Base-by-base conservation (phyloP, 2,329 filamentous ascomycete genomes). In the Aspergillus caelatus region DNA sequence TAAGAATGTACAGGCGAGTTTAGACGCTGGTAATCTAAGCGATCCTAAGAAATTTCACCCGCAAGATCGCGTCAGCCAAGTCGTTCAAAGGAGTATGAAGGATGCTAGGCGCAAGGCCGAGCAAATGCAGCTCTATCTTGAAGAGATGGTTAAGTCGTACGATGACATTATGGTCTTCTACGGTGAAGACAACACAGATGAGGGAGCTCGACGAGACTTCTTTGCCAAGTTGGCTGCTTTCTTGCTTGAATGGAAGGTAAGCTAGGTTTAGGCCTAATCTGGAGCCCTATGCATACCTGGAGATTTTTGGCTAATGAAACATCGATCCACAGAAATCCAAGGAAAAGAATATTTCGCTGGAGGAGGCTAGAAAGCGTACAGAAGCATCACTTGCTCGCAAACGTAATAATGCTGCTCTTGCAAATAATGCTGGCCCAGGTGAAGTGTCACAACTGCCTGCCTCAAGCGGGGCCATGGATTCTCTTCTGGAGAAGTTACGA, bases 21-120 rank as follows among this genome's bases (percentile, higher is more conserved):
- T 99, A 57, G 95, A 99, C 79, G 91, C 89, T 39, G 95, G 95
- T 71, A 98, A 97, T 77, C 83, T 99, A 67, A 97, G 93, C 75
- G 95, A 99, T 75, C 91, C 94, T 52, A 97, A 95, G 84, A 96
- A 94, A 73, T 99, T 99, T 84, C 95, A 99, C 75, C 94, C 95
- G 21, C 92, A 98, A 79, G 95, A 99, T 78, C 92, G 95, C 65
- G 94, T 98, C 50, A 91, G 90, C 66, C 92, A 96, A 79, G 86
- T 98, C 39, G 94, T 97, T 61, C 93, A 97, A 79, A 86, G 94
- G 58, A 90, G 87, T 68, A 98, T 99, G 94, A 98, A 97, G 82
- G 95, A 99, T 69, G 95, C 95, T 23, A 85, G 95, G 66, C 87
- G 94, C 72, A 99, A 98, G 83, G 93, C 95, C 2, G 94, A 97